These are phyloP conservation scores for Aureoboletus auriporus DNA, from an alignment of 768 basidiomycete genomes.

Conservation along the genomic window DNA sequence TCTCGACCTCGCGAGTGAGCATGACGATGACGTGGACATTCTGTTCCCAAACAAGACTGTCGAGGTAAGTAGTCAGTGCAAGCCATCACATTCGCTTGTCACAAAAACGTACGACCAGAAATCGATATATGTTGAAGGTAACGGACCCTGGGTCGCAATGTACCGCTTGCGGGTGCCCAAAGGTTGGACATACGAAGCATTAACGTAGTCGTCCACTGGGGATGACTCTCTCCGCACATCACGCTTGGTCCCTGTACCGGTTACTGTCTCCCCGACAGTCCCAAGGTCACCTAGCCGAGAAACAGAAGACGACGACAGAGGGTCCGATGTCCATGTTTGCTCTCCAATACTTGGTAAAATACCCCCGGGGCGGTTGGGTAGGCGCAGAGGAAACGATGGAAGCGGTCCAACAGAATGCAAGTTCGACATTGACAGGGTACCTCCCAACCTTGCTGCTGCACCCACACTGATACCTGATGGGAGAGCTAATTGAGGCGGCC, in stretches of 20 bases:
- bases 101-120: conserved; percentile 83
- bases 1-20: conserved; percentile 91
- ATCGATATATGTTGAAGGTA: conserved; percentile 84
- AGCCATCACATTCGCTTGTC: background rate
- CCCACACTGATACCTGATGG: background rate
- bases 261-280: background rate
- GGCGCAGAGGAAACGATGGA: conserved; percentile 14
- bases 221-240: conserved; percentile 18
- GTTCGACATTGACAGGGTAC: background rate
- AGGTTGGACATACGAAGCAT: conserved; percentile 91
- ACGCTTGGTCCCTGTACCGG: background rate
- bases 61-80: conserved; percentile 6
- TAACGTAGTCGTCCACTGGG: conserved; percentile 85
- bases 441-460: conserved; percentile 5
- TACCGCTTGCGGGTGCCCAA: conserved; percentile 77
- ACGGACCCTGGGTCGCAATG: conserved; percentile 94
- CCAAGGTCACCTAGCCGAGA: background rate
- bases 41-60: conserved; percentile 88
- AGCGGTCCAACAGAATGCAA: conserved; percentile 5
- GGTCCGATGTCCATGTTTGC: conserved; percentile 2
- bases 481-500: conserved; percentile 4
- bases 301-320: background rate
- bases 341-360: conserved; percentile 17
- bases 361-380: conserved; percentile 13
- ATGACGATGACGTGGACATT: conserved; percentile 94